Percentiles rank a stretch among this genome's conserved stretches.
Evolutionary conservation across 106 monocot genomes (phyloP).

Genomic region (Acorus calamus): DNA sequence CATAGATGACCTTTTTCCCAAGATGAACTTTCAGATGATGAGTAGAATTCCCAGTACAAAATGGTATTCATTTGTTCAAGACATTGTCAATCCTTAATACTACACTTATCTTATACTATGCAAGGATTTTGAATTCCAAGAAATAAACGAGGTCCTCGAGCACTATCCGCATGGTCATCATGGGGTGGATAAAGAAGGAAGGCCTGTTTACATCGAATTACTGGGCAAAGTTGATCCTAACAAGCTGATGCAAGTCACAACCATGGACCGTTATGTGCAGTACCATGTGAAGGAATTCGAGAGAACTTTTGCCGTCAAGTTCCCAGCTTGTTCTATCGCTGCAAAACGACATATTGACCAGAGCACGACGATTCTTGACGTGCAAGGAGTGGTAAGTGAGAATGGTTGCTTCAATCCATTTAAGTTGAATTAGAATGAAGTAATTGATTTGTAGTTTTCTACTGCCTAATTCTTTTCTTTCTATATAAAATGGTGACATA

Average conservation of each 20-base stretch:
- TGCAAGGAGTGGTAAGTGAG: constrained; percentile 8
- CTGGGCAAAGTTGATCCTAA: constrained; percentile 49
- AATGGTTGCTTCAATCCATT: neutral
- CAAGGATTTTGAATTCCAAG: constrained; percentile 48
- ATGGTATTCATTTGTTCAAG: too few relatives aligned
- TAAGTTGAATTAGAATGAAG: neutral
- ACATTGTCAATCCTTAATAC: too few relatives aligned
- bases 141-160: constrained; percentile 48
- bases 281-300: constrained; percentile 43
- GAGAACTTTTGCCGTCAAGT: constrained; percentile 48
- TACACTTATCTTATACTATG: neutral
- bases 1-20: too few relatives aligned
- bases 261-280: constrained; percentile 4
- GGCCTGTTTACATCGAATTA: constrained; percentile 61
- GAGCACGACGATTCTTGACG: constrained; percentile 6
- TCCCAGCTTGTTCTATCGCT: constrained; percentile 52
- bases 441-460: too few relatives aligned
- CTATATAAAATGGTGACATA: neutral
- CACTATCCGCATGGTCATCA: constrained; percentile 68
- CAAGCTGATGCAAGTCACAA: constrained; percentile 29
- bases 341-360: constrained; percentile 32
- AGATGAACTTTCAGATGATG: too few relatives aligned
- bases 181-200: constrained; percentile 45
- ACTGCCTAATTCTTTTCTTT: too few relatives aligned
- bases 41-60: too few relatives aligned